Percentiles rank a stretch among this genome's conserved stretches.
Conservation (phyloP, 2,329 filamentous ascomycete species). For the Hypocreales sp. region DNA sequence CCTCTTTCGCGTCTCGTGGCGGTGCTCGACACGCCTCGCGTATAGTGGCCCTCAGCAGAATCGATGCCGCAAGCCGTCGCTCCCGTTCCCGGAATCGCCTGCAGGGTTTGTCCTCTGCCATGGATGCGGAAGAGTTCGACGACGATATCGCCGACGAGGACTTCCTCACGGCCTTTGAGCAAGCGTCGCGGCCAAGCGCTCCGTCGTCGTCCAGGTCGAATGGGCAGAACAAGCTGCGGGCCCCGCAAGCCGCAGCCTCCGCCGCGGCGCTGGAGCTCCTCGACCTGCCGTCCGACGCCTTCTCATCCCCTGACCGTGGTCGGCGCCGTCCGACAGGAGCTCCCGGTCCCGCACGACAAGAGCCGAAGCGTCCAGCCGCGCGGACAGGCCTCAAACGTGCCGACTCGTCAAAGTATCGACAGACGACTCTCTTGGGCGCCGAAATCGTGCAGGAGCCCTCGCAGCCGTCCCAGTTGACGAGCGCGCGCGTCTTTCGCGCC, state of each 20-base stretch:
- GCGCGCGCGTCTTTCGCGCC: conserved; percentile 30
- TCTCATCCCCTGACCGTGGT: conserved; percentile 46
- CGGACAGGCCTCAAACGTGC: conserved; percentile 17
- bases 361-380: too few species aligned
- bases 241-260: background rate
- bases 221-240: background rate
- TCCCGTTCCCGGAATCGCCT: too few species aligned
- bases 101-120: too few species aligned
- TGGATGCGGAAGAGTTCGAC: conserved; percentile 48
- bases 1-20: too few species aligned
- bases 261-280: conserved; percentile 27
- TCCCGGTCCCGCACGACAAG: too few species aligned
- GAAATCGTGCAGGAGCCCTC: conserved; percentile 11
- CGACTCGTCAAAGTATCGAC: conserved; percentile 25
- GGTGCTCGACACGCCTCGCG: background rate
- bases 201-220: conserved; percentile 12
- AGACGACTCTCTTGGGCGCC: conserved; percentile 39
- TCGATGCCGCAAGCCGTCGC: too few species aligned
- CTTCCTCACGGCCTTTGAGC: conserved; percentile 42
- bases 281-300: conserved; percentile 49
- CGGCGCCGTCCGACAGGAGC: too few species aligned
- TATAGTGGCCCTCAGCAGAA: too few species aligned
- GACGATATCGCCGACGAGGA: conserved; percentile 52
- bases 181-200: too few species aligned
- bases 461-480: conserved; percentile 11